phyloP scores from a whole-genome alignment of 1,284 basidiomycete genomes.

The Kwoniella shivajii region DNA sequence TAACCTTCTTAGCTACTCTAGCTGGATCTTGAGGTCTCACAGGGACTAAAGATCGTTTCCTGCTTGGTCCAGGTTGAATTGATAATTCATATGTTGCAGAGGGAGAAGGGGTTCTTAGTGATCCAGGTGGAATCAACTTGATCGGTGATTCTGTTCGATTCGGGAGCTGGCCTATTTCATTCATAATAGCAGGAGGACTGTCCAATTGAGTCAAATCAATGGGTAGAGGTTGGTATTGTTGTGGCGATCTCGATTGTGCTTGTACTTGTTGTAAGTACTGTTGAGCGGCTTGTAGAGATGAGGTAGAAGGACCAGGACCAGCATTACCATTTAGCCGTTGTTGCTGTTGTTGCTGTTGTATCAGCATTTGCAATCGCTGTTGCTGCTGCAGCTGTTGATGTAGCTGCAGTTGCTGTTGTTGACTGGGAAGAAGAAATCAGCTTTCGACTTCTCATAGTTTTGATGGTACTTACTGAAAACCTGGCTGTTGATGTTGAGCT shows the following conservation, averaged over 20 bases:
- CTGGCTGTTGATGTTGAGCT: not conserved
- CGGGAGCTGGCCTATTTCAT: not conserved
- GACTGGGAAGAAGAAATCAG: not conserved
- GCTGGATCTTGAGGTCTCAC: not conserved
- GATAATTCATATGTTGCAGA: not conserved
- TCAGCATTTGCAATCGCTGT: not conserved
- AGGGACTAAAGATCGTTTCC: slow-evolving; percentile 6
- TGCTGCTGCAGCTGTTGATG: not conserved
- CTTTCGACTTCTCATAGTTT: too few relatives aligned
- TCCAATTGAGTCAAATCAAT: slow-evolving; percentile 1
- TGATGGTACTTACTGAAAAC: not conserved
- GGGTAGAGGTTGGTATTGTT: not conserved
- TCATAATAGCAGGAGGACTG: not conserved
- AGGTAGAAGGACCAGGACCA: not conserved
- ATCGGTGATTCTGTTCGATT: slow-evolving; percentile 1
- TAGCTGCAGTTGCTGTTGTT: not conserved
- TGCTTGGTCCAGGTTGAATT: slow-evolving; percentile 2
- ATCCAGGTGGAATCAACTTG: not conserved
- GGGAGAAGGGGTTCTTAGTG: not conserved
- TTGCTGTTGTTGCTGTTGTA: not conserved
- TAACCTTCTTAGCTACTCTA: not conserved
- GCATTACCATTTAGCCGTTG: not conserved
- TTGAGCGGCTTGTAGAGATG: not conserved
- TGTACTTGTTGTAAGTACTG: not conserved
- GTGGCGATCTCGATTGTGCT: not conserved